Base-by-base conservation (phyloP, 2,329 filamentous ascomycete species). In the Cladophialophora exuberans region DNA sequence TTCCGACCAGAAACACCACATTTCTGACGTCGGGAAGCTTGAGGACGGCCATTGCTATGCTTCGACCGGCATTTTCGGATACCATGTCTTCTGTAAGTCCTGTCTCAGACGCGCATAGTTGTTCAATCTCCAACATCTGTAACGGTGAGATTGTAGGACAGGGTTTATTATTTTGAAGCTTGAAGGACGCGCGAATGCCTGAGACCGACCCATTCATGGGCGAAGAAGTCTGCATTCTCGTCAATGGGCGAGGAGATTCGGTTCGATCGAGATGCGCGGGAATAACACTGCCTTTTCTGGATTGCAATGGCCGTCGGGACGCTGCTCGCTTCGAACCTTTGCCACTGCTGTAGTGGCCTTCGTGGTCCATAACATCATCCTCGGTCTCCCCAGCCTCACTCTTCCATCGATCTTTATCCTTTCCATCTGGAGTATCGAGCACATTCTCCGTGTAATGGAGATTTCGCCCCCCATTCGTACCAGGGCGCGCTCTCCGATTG, bases 401-500 rank as follows among this genome's bases (percentile, higher is more conserved):
- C 65, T 89, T 89, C 85, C 87, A 90, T 54, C 65, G 63, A 33
- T 70, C 67, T 53, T 65, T 64, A 31, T 70, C 67, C 38, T 62
- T 65, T 28, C 56, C 66, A 60, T 65, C 69, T 15, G 80, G 79
- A 18, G 81, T 70, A 54, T 91, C 90, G 11, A 97, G 80, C 1
- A 97, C 93, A 62, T 96, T 97, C 70, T 97, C 94, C 0, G 88
- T 87, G 62, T 91, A 87, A 70, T 97, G 92, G 26, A 96, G 75
- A 66, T 97, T 97, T 75, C 96, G 96, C 33, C 92, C 92, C 0
- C 86, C 85, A 28, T 84, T 83, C 0, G 87, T 90, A 11, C 86
- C 87, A 3, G 87, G 85, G 62, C 70, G 73, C 77, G 78, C 55
- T 72, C 78, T 63, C 28, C 90, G 84, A 69, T 97, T 97, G 73